Evolutionary conservation across 2,329 filamentous ascomycete genomes (phyloP), one percentile per base, ranked within the genome.

Genomic region (Colletotrichum coccodes): DNA sequence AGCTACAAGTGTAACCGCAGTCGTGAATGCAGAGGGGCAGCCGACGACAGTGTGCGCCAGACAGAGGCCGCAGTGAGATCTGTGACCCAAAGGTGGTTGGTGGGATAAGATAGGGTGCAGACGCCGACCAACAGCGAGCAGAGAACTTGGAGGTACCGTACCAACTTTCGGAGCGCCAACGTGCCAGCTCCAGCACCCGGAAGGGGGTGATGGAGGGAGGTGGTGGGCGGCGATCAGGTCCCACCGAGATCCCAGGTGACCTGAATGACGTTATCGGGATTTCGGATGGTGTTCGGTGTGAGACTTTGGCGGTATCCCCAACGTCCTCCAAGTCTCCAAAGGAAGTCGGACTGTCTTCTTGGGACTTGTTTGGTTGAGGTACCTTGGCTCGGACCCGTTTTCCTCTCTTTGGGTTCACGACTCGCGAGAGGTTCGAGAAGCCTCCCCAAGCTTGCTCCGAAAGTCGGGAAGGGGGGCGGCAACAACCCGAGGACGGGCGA

Each of bases 211-310:
- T 32, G 40, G 54, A 42, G 30, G 44, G 56, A 7, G 28, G 18
- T 49, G 60, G 61, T 64, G 60, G 65, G 61, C 61, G 61, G 65
- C 65, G 65, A 68, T 68, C 61, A 68, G 65, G 61, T 68, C 65
- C 65, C 65, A 54, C 60, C 40, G 40, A 68, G 65, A 68, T 65
- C 66, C 61, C 66, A 68, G 54, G 66, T 68, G 66, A 68, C 66
- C 61, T 59, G 26, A 57, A 68, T 68, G 66, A 68, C 61, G 66
- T 68, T 68, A 65, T 68, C 66, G 66, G 61, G 61, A 68, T 56
- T 60, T 60, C 61, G 61, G 66, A 65, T 68, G 61, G 61, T 68
- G 61, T 49, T 64, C 66, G 61, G 66, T 60, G 61, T 68, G 42
- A 68, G 66, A 60, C 66, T 23, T 32, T 2, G 14, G 44, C n/a